Evolutionary conservation across 768 basidiomycete genomes (phyloP), one percentile per base, ranked within the genome.

Genomic region (button mushroom (Agaricus bisporus)): DNA sequence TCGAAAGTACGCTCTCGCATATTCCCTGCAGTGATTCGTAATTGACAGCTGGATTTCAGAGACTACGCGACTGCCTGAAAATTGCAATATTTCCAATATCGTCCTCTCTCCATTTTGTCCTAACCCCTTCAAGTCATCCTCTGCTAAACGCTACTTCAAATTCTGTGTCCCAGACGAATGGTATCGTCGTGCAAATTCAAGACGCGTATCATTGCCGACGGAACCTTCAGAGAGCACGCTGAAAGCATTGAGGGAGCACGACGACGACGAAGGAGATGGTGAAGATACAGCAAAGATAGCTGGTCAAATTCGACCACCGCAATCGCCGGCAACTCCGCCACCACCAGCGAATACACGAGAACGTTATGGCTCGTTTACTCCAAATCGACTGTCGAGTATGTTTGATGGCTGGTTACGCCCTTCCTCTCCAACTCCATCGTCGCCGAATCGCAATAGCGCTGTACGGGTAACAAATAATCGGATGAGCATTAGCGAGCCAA

Each of bases 101-200:
- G 50, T 80, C 15, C 65, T 63, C 45, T 68, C 69, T 12, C 71
- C 78, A 0, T 70, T 69, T 37, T 60, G 63, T 47, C 58, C 72
- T 9, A 77, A 77, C 58, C 71, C 73, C 1, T 73, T 75, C 58
- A 68, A 70, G n/a, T 60, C 68, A n/a, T 15, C 51, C 3, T 59
- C 64, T 26, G 75, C 76, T 1, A 69, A 61, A 17, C 79, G 80
- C 8, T 63, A 59, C 7, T 80, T 86, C 61, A 74, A 77, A 25
- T 77, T 91, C 51, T 86, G 83, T 56, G 80, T 92, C 7, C 86
- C 86, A 1, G 86, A 86, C 49, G 84, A 86, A 62, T 91, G 85
- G 90, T 91, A 82, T 66, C 81, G 82, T 53, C 79, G 86, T 15
- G 80, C 82, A 17, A 86, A 78, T 56, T 77, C 82, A 6, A 79